These are phyloP conservation scores for Aspergillus cristatus DNA, from an alignment of 495 filamentous ascomycete species.

Conservation along the genomic window DNA sequence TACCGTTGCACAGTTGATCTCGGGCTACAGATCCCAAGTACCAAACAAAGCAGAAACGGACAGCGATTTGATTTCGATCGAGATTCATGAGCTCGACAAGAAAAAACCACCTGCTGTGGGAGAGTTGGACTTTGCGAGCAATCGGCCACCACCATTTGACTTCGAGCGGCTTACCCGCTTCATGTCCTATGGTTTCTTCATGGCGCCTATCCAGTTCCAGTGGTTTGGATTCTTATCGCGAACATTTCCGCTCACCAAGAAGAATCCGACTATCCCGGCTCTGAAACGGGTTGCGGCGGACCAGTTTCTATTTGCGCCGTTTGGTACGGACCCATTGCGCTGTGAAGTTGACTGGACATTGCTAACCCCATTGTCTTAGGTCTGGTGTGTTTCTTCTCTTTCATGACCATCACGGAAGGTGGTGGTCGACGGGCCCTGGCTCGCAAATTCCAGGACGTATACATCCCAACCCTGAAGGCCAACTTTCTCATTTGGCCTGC, in stretches of 20 bases:
- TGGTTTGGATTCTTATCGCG: constrained; percentile 89
- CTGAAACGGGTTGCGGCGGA: constrained; percentile 87
- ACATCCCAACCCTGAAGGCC: constrained; percentile 86
- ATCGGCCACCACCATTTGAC: constrained; percentile 75
- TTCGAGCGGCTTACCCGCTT: constrained; percentile 89
- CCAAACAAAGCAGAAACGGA: constrained; percentile 45
- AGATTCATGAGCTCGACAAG: constrained; percentile 82
- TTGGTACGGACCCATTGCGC: too few species aligned
- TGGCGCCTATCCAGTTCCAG: constrained; percentile 93
- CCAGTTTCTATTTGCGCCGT: constrained; percentile 90
- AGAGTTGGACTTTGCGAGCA: constrained; percentile 59
- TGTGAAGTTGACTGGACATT: too few species aligned
- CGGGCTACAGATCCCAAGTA: constrained; percentile 62
- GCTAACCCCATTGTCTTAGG: constrained; percentile 39
- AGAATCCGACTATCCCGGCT: constrained; percentile 60
- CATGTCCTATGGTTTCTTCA: constrained; percentile 91
- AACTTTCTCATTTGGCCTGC: constrained; percentile 95
- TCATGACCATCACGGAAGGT: constrained; percentile 94
- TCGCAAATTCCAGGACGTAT: constrained; percentile 87
- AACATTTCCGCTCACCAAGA: constrained; percentile 77
- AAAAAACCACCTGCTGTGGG: constrained; percentile 60
- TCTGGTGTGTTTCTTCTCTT: constrained; percentile 83
- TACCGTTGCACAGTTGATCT: constrained; percentile 90
- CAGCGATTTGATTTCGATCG: constrained; percentile 71
- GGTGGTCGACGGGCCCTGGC: constrained; percentile 71